Evolutionary conservation across 2,329 filamentous ascomycete genomes (phyloP), one percentile per base, ranked within the genome.

Genomic region (Cordyceps pruinosa): DNA sequence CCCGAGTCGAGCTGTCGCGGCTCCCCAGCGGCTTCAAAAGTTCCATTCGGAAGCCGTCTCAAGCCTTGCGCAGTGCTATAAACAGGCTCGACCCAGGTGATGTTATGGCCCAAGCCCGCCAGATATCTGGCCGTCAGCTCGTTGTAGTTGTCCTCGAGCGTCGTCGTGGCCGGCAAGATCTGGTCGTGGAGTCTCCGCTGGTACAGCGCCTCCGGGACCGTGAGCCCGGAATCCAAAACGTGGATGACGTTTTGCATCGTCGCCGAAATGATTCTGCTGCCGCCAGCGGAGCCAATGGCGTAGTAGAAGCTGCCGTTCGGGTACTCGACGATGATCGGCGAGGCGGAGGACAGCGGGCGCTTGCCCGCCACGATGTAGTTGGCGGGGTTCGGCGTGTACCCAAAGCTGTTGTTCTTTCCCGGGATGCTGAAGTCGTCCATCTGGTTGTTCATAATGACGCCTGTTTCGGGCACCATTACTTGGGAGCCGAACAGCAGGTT

Each of bases 391-490:
- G 93, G 91, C 45, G 86, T 81, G 73, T 90, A 96, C 53, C 90
- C 91, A 68, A 97, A 97, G 26, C 86, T 84, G 69, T 96, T 96
- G 58, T 78, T 79, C 2, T 80, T 75, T 54, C 83, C 83, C 0
- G 93, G 92, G 65, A 96, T 91, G 49, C 86, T 90, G 75, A 97
- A 97, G 74, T 96, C 90, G 75, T 86, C 81, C 78, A 83, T 83
- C 70, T 87, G 80, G 69, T 85, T 77, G 70, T 85, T 87, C 73
- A 95, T 83, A 56, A 95, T 89, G 58, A 96, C 80, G 19, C 92
- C 92, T 0, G 90, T 92, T 63, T 87, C 81, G 0, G 90, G 89
- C 1, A 93, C 87, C 72, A 96, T 84, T 61, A 96, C 70, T 21
- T 84, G 79, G 28, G 85, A 87, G 46, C 93, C 93, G 65, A 96